Base-by-base conservation (phyloP, 2,329 filamentous ascomycete genomes). In the Dothistroma septosporum region DNA sequence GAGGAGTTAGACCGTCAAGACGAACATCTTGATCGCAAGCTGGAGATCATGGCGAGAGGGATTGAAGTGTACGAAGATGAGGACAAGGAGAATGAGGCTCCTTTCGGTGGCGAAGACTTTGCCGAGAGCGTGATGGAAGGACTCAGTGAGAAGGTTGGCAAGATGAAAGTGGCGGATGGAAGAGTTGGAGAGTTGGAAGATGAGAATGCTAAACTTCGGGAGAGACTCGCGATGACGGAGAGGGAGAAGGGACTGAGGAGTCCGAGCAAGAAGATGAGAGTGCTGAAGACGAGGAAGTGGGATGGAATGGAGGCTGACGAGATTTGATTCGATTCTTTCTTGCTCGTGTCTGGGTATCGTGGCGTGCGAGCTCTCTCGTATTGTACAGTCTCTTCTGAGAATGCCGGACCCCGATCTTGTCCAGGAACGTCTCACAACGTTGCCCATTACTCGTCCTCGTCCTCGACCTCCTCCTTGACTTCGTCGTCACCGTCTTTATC, bases 1-100 rank as follows among this genome's bases (percentile, higher is more conserved):
- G 85, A 88, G 5, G 92, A 97, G 74, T 71, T 78, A 58, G 92
- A 95, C 68, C 84, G 86, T 49, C 86, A 87, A 56, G 91, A 96
- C 62, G 90, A 90, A 72, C 91, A 95, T 75, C 84, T 94, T 72
- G 92, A 97, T 74, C 85, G 85, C 66, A 99, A 99, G 77, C 83
- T 96, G 8, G 93, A 91, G 61, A 82, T 91, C 22, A 77, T 90
- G 35, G 83, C 85, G 58, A 79, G 83, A 56, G 82, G 83, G 10
- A 78, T 81, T 68, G 71, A 74, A 52, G 70, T 80, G 8, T 77
- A 75, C 55, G 79, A 79, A 62, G 77, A 80, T 60, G 55, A 63
- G 55, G 32, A 61, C 47, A 52, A 63, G 59, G 24, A 61, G 62
- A 56, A 66, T 56, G 50, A 53, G 16, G 31, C 24, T 28, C 50